Percentiles rank a stretch among this genome's conserved stretches.
Evolutionary conservation across 768 basidiomycete species (phyloP).

Genomic region (Serendipita sp.): DNA sequence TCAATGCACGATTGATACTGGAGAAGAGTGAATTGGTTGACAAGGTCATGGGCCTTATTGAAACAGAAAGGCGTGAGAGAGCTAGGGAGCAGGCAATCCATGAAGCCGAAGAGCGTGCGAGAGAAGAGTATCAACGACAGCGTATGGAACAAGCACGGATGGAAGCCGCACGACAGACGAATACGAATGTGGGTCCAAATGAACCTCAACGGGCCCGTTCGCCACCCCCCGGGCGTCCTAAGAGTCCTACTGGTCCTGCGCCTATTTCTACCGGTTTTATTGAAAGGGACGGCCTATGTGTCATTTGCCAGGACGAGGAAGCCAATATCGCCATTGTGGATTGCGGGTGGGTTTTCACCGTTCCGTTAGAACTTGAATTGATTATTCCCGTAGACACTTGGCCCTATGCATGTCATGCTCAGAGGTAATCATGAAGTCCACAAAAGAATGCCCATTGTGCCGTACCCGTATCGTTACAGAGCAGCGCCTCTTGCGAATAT

Average conservation of each 20-base stretch:
- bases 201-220: slow-evolving; percentile 11
- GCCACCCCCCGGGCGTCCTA: slow-evolving; percentile 20
- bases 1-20: slow-evolving; percentile 44
- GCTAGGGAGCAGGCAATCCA: slow-evolving; percentile 32
- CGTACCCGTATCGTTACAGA: slow-evolving; percentile 78
- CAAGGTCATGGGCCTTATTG: slow-evolving; percentile 47
- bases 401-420: slow-evolving; percentile 66
- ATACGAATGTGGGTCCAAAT: neutral
- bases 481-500: slow-evolving; percentile 64
- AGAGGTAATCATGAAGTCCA: slow-evolving; percentile 60
- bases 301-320: slow-evolving; percentile 88
- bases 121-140: slow-evolving; percentile 22
- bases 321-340: slow-evolving; percentile 88
- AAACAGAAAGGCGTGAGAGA: slow-evolving; percentile 43
- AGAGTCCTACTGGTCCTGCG: slow-evolving; percentile 24
- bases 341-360: slow-evolving; percentile 53
- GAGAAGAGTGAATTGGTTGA: slow-evolving; percentile 76
- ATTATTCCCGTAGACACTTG: slow-evolving; percentile 39
- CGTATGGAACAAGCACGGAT: slow-evolving; percentile 14
- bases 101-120: slow-evolving; percentile 27
- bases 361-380: neutral
- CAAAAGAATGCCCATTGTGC: slow-evolving; percentile 81
- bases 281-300: slow-evolving; percentile 67
- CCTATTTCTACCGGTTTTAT: slow-evolving; percentile 20
- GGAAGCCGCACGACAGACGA: neutral